These are phyloP conservation scores for Saccharomyces pastorianus DNA, from an alignment of 1,139 yeast genomes.

Conservation along the genomic window DNA sequence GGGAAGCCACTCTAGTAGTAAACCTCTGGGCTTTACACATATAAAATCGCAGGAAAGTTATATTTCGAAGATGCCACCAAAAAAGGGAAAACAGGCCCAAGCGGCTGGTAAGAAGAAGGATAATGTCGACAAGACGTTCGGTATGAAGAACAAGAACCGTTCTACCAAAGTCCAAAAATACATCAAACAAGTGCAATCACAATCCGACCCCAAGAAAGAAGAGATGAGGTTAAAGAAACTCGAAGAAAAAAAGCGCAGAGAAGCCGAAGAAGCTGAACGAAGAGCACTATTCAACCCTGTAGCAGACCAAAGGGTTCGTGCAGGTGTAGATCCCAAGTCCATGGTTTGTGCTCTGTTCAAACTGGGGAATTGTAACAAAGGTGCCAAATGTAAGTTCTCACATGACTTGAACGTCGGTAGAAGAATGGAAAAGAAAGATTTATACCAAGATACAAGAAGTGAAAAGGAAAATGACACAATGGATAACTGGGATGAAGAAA, in stretches of 20 bases:
- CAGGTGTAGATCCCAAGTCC: constrained; percentile 96
- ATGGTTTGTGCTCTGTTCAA: constrained; percentile 87
- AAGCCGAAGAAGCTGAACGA: constrained; percentile 81
- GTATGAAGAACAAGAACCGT: constrained; percentile 87
- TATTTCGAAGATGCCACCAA: constrained; percentile 48
- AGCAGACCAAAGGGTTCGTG: constrained; percentile 81
- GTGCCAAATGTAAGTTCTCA: constrained; percentile 85
- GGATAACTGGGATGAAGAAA: constrained; percentile 97
- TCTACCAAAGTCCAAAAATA: constrained; percentile 85
- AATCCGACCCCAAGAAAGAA: constrained; percentile 61
- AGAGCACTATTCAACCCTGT: constrained; percentile 62
- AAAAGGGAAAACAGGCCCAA: constrained; percentile 65
- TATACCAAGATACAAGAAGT: constrained; percentile 80
- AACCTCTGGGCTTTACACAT: background rate
- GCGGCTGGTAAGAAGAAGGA: constrained; percentile 61
- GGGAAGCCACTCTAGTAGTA: background rate
- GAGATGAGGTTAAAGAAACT: constrained; percentile 70
- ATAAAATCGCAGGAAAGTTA: background rate
- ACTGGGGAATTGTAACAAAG: constrained; percentile 84
- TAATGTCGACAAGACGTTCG: constrained; percentile 87
- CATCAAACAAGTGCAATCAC: constrained; percentile 70
- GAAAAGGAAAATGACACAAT: constrained; percentile 77
- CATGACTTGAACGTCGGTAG: constrained; percentile 85
- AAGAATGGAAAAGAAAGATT: constrained; percentile 81
- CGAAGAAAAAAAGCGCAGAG: constrained; percentile 88